Evolutionary conservation across 2,329 filamentous ascomycete genomes (phyloP), one percentile per base, ranked within the genome.

Genomic region (Peltaster fructicola): DNA sequence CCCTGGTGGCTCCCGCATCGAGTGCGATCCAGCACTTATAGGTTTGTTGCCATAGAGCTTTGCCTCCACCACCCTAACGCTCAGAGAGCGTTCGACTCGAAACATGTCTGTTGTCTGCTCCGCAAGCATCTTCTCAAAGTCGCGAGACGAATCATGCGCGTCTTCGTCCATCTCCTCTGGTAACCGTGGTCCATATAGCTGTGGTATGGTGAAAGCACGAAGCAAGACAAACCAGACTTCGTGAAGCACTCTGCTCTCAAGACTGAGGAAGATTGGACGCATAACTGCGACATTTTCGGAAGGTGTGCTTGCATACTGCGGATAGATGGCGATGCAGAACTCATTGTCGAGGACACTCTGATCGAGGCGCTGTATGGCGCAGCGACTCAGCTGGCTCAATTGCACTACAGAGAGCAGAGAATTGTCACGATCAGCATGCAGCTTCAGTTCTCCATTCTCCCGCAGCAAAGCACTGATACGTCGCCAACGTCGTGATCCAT

Each of bases 211-310:
- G 48, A 93, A 93, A 1, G 85, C 82, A 33, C 85, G 70, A 15
- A 98, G 52, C 7, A 98, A 58, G 5, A 92, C 84, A 41, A 91
- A 85, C 88, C 88, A 98, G 8, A 93, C 88, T 47, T 98, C 88
- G 41, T 90, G 92, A n/a, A 91, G 61, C 5, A 91, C 71, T 20
- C 84, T 68, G 14, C 70, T 84, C 38, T 95, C 85, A 21, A 93
- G 54, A 3, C 80, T 77, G 16, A 98, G 60, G 45, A 91, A 93
- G 17, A 95, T 73, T 0, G 88, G 85, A n/a, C 79, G 71, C 30
- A 81, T 73, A 14, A 85, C 67, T 5, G 76, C 75, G 28, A 85
- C 60, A 13, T 31, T 41, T 10, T 75, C 66, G 3, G 69, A 75
- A 2, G 79, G 67, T 11, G 69, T 70, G 7, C 76, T 64, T 1